These are phyloP conservation scores for Paecilomyces sp. DNA, from an alignment of 2,329 filamentous ascomycete species.

Conservation along the genomic window DNA sequence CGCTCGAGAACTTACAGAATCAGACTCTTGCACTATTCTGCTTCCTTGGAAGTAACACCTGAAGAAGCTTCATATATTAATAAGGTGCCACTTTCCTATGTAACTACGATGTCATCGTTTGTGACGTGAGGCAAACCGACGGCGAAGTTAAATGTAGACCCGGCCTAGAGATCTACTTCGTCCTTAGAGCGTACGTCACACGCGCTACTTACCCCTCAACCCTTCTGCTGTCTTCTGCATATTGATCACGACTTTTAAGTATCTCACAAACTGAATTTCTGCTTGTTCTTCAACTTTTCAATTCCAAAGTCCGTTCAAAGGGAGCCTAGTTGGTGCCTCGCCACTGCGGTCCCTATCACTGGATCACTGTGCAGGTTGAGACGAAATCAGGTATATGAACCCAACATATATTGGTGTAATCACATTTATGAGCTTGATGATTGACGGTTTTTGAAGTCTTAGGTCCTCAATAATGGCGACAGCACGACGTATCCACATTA, in stretches of 20 bases:
- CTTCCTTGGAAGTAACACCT: background rate
- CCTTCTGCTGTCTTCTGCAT: background rate
- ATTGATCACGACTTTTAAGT: background rate
- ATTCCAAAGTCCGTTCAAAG: background rate
- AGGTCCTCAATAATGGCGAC: slow-evolving; percentile 38
- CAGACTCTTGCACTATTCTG: background rate
- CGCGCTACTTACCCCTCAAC: background rate
- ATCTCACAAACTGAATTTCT: background rate
- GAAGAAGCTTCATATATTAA: background rate
- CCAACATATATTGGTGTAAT: background rate
- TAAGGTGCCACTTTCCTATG: background rate
- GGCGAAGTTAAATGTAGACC: background rate
- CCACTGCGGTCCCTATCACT: background rate
- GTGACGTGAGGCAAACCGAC: background rate
- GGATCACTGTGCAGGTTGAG: background rate
- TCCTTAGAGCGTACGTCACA: background rate
- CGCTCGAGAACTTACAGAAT: background rate
- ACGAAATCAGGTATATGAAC: background rate
- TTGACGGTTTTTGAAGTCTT: background rate
- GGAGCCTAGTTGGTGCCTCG: background rate
- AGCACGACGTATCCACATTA: slow-evolving; percentile 40
- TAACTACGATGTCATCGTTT: background rate
- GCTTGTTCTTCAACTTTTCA: background rate
- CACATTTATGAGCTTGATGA: background rate
- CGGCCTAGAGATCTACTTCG: background rate